Base-by-base conservation (phyloP, 2,329 filamentous ascomycete genomes). In the Xylariaceae sp. region DNA sequence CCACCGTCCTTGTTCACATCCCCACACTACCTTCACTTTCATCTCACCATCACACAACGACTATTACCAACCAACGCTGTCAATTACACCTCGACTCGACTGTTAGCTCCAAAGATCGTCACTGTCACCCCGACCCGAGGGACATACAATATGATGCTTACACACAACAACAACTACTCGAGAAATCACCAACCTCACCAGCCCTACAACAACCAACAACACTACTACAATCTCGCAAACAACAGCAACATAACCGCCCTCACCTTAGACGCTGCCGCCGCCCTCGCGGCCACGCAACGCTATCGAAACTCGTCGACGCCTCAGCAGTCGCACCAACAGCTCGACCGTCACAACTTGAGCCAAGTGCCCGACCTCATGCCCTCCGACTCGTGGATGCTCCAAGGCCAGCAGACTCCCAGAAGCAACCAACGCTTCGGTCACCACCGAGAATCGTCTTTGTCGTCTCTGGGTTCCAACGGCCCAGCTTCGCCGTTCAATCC, bases 391-490 rank as follows among this genome's bases (percentile, higher is more conserved):
- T 60, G 56, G 58, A 51, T 59, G 48, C 44, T 59, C 26, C 53
- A 53, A 16, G 41, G 33, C 43, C 54, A 57, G 28, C 54, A 57
- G 31, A 59, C 54, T n/a, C 54, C 57, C 15, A 53, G 54, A 41
- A 50, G 51, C 31, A 30, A 51, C 17, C 54, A 53, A 42, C 65
- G 68, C 13, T 57, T 68, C 29, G 70, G 67, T 19, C 79, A 83
- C 53, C 70, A 82, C 34, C 73, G 79, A 50, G 78, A 82, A 49
- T 77, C 78, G 2, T 82, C 78, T 6, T 63, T 79, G 29, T 82
- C 79, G 0, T 82, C 79, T 0, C 53, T 81, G 31, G 77, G 75
- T 9, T 82, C 79, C 0, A 69, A 74, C 28, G 76, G 74, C n/a
- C 79, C 79, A 15, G 67, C 72, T 0, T 83, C 79, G 15, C 78